These are phyloP conservation scores for Coemansia sp. DNA, from an alignment of 192 early-diverging fungal species.

Conservation along the genomic window DNA sequence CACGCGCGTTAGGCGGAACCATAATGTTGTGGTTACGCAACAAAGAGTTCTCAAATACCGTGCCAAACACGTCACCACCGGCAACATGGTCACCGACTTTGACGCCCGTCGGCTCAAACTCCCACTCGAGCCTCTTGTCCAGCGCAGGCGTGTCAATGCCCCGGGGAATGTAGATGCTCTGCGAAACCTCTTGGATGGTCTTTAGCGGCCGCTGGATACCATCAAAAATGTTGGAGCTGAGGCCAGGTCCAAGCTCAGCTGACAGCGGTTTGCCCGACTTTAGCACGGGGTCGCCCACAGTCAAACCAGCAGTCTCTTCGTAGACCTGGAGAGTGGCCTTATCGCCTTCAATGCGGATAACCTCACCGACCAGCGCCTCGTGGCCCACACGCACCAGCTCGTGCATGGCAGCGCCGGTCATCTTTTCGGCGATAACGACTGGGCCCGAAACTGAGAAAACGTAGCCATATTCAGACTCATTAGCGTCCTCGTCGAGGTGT, in stretches of 20 bases:
- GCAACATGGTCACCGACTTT: constrained; percentile 96
- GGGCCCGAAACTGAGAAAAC: constrained; percentile 98
- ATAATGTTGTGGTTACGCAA: constrained; percentile 90
- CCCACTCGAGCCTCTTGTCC: constrained; percentile 87
- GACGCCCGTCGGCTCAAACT: constrained; percentile 91
- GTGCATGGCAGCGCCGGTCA: constrained; percentile 96
- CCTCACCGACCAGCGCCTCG: constrained; percentile 96
- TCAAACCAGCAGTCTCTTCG: constrained; percentile 98
- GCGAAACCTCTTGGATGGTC: constrained; percentile 87
- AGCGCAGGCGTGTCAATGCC: constrained; percentile 98
- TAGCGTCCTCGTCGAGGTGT: constrained; percentile 83
- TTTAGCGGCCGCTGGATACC: constrained; percentile 99
- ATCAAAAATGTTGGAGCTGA: constrained; percentile 90
- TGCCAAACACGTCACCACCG: constrained; percentile 95
- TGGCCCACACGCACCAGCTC: constrained; percentile 99
- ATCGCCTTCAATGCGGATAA: constrained; percentile 98
- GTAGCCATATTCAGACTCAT: constrained; percentile 84
- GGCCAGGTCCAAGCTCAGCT: constrained; percentile 97
- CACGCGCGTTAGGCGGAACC: constrained; percentile 88
- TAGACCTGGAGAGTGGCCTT: constrained; percentile 99
- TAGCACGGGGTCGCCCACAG: constrained; percentile 98
- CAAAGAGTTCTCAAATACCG: constrained; percentile 93
- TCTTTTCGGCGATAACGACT: constrained; percentile 98
- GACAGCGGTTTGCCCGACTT: constrained; percentile 97
- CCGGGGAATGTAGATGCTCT: constrained; percentile 98